phyloP scores from a whole-genome alignment of 108 stramenopile species.

The Cyclotella sp. region DNA sequence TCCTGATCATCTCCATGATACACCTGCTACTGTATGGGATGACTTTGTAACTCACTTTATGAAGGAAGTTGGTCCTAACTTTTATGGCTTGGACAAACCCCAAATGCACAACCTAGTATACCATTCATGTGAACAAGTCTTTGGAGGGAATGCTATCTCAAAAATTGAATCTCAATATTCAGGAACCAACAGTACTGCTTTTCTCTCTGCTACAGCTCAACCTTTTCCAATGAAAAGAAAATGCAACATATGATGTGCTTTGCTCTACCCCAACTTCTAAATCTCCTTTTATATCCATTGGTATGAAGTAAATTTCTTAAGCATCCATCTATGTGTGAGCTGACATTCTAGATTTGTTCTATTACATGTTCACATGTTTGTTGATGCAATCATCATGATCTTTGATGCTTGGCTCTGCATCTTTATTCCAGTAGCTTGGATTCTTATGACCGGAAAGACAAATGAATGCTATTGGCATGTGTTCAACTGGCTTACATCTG shows the following conservation, averaged over 20 bases:
- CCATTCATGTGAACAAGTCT: not conserved
- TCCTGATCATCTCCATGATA: too few species aligned
- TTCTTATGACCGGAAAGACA: slow-evolving; percentile 24
- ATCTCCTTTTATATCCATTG: slow-evolving; percentile 2
- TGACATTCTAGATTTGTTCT: too few species aligned
- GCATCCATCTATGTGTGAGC: not conserved
- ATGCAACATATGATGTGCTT: slow-evolving; percentile 14
- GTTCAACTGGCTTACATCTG: too few species aligned
- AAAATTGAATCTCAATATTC: not conserved
- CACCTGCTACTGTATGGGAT: too few species aligned
- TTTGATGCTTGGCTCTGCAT: slow-evolving; percentile 4
- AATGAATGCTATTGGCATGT: too few species aligned
- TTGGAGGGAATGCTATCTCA: slow-evolving; percentile 10
- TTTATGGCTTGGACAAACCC: not conserved
- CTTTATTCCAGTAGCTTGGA: too few species aligned
- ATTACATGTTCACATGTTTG: not conserved
- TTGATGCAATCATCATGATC: slow-evolving; percentile 3
- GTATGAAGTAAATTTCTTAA: not conserved
- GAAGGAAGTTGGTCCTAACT: not conserved
- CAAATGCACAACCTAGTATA: slow-evolving; percentile 9
- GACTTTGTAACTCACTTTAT: too few species aligned
- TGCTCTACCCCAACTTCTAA: not conserved
- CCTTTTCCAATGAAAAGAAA: not conserved
- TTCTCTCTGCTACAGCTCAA: slow-evolving; percentile 1
- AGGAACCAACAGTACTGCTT: not conserved